Percentiles rank a stretch among this genome's conserved stretches.
These are phyloP conservation scores for Penicillium cinerascens DNA, from an alignment of 495 filamentous ascomycete species.

Conservation along the genomic window DNA sequence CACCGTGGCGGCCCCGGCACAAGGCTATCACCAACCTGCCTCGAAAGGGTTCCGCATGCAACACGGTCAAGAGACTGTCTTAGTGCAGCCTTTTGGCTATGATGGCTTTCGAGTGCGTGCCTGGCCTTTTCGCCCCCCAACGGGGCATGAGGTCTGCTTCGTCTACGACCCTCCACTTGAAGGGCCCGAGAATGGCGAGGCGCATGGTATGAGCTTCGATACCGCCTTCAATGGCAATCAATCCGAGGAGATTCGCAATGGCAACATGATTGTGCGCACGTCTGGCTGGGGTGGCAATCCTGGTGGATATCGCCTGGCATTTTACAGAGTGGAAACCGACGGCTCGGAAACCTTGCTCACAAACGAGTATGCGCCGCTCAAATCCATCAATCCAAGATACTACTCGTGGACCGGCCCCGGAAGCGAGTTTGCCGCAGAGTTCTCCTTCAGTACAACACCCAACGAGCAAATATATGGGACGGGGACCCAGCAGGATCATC, in stretches of 20 bases:
- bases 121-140: slow-evolving; percentile 27
- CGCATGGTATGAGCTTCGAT: slow-evolving; percentile 21
- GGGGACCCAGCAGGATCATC: slow-evolving; percentile 28
- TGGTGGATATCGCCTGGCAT: slow-evolving; percentile 27
- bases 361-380: slow-evolving; percentile 32
- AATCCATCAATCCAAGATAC: slow-evolving; percentile 27
- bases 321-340: slow-evolving; percentile 22
- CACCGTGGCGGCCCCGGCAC: not conserved
- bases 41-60: slow-evolving; percentile 27
- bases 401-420: slow-evolving; percentile 26
- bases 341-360: slow-evolving; percentile 26
- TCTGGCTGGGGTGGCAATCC: slow-evolving; percentile 24
- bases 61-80: slow-evolving; percentile 28
- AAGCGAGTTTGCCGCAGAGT: slow-evolving; percentile 25
- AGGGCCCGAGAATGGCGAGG: slow-evolving; percentile 23
- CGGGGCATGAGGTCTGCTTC: slow-evolving; percentile 25
- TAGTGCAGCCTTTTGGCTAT: slow-evolving; percentile 32
- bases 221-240: slow-evolving; percentile 17
- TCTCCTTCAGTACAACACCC: slow-evolving; percentile 27
- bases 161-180: slow-evolving; percentile 30
- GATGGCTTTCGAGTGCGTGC: slow-evolving; percentile 30
- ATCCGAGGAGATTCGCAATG: slow-evolving; percentile 22
- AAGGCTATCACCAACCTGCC: slow-evolving; percentile 15
- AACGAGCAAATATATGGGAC: slow-evolving; percentile 32
- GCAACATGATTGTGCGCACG: slow-evolving; percentile 26